These are phyloP conservation scores for Dactylellina drechsleri DNA, from an alignment of 2,329 filamentous ascomycete species.

Conservation along the genomic window DNA sequence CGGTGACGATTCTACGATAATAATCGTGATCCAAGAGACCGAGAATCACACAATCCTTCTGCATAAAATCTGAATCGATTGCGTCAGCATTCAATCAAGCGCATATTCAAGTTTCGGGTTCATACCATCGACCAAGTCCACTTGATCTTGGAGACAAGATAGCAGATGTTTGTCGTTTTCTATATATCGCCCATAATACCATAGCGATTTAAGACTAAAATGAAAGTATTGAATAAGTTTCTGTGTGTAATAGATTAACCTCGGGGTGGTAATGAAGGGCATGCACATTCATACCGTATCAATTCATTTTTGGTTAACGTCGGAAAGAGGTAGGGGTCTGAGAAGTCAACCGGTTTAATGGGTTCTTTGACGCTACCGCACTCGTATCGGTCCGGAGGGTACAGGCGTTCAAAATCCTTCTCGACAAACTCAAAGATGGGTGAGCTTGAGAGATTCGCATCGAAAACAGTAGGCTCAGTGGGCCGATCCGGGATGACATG, in stretches of 20 bases:
- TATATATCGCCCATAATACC: constrained; percentile 64
- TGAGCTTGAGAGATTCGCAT: constrained; percentile 28
- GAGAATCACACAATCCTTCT: constrained; percentile 65
- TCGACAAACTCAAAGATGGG: constrained; percentile 41
- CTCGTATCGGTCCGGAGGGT: constrained; percentile 8
- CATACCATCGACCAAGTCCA: constrained; percentile 59
- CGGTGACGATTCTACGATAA: constrained; percentile 63
- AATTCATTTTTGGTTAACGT: constrained; percentile 61
- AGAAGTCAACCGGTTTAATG: constrained; percentile 52
- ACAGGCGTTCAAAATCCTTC: constrained; percentile 20
- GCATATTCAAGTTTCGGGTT: not conserved
- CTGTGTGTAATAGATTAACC: not conserved
- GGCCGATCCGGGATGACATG: constrained; percentile 31
- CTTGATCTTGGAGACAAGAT: constrained; percentile 63
- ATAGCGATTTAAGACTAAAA: constrained; percentile 61
- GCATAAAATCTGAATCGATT: constrained; percentile 61
- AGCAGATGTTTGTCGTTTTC: constrained; percentile 63
- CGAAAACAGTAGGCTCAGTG: constrained; percentile 35
- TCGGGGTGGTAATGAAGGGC: not conserved
- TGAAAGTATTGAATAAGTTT: not conserved
- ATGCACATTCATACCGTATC: constrained; percentile 56
- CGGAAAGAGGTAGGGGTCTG: constrained; percentile 61
- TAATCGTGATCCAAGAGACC: constrained; percentile 64
- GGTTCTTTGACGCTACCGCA: constrained; percentile 40
- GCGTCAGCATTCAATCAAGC: not conserved